Base-by-base conservation (phyloP, 2,329 filamentous ascomycete species). In the Arthrobotrys conoides region DNA sequence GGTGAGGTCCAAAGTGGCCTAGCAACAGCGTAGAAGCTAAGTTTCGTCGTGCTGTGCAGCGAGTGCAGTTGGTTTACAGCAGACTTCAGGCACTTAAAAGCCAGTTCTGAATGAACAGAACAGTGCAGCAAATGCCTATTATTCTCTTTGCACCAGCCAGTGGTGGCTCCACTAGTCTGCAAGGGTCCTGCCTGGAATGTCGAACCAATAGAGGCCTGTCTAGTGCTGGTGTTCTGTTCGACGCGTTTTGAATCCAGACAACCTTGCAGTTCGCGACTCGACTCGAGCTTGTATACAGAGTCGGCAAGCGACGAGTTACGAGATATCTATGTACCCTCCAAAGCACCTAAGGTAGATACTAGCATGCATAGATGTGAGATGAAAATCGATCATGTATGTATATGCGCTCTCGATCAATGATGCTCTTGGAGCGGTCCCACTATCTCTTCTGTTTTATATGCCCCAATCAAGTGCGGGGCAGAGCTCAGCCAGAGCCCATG, bases 1-100 rank as follows among this genome's bases (percentile, higher is more conserved):
- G 57, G 64, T 63, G 63, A 68, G 51, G 63, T 68, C 71, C 46
- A 33, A 71, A 71, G 57, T 65, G 33, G 68, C 68, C 63, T 71
- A 71, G 68, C 68, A 75, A 75, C 63, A 24, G 53, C 38, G 33
- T 24, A 55, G 51, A 67, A 67, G 53, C 53, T 51, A 61, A 76
- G 46, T 55, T 66, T 27, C 49, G 27, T 16, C 44, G 66, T 44
- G 38, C 38, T 16, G 38, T 44, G 38, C 38, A 44, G 38, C 12
- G 14, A 8, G 33, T n/a, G 38, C 16, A 44, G 38, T 44, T 44
- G 38, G 12, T 4, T 44, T 44, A 16, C 12, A 14, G 38, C 16
- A 14, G 0, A n/a, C n/a, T n/a, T n/a, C n/a, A n/a, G 12, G 14
- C 12, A 44, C 3, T 10, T 9, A 18, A 14, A 44, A 16, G 44